These are phyloP conservation scores for Colletotrichum somersetense DNA, from an alignment of 2,329 filamentous ascomycete species.

Conservation along the genomic window DNA sequence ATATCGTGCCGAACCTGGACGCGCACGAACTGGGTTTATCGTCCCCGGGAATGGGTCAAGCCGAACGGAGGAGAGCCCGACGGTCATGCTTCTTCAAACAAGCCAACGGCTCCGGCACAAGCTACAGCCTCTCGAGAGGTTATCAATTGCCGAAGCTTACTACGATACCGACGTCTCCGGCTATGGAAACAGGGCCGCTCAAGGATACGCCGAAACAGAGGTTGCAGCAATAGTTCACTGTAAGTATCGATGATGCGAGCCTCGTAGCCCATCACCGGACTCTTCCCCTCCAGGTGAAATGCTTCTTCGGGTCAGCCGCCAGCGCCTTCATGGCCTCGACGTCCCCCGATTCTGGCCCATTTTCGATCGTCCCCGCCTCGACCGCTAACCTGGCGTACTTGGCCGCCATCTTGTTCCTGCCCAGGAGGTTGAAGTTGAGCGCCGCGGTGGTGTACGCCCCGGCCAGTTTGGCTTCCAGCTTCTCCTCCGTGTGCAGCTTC, in stretches of 20 bases:
- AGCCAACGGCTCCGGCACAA: neutral
- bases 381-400: conserved; percentile 55
- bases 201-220: neutral
- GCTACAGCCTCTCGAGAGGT: neutral
- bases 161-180: neutral
- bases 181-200: neutral
- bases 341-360: conserved; percentile 30
- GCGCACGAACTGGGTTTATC: neutral
- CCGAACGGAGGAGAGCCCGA: neutral
- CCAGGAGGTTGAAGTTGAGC: conserved; percentile 54
- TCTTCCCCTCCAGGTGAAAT: conserved; percentile 42
- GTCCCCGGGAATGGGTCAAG: neutral
- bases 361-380: conserved; percentile 50
- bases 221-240: neutral
- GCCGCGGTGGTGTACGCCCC: conserved; percentile 55
- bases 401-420: conserved; percentile 53
- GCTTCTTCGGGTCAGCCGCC: conserved; percentile 38
- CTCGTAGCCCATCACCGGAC: neutral
- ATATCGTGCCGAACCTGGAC: neutral
- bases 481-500: conserved; percentile 55
- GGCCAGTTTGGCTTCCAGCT: conserved; percentile 50
- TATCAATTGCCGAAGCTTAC: neutral
- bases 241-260: neutral
- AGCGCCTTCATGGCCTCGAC: conserved; percentile 38
- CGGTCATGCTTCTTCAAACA: neutral